Conservation (phyloP, 2,329 filamentous ascomycete genomes). For the Cordyceps farinosa region DNA sequence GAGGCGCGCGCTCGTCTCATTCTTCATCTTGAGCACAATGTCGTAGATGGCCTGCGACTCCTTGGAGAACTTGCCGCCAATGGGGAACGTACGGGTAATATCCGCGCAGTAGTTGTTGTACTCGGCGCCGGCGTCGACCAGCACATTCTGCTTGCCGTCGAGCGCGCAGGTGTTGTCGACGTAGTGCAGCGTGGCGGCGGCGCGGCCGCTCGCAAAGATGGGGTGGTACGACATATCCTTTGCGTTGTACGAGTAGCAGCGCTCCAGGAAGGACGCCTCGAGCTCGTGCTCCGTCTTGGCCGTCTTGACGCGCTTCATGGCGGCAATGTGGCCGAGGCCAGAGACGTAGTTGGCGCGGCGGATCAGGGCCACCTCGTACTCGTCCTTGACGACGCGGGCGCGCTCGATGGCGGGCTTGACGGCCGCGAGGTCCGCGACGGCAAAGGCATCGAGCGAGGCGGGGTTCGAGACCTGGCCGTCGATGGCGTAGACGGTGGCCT, state of each 20-base stretch:
- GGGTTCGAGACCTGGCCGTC: slow-evolving; percentile 69
- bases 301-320: slow-evolving; percentile 57
- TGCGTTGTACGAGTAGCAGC: slow-evolving; percentile 70
- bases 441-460: slow-evolving; percentile 68
- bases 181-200: slow-evolving; percentile 85
- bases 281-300: slow-evolving; percentile 79
- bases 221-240: slow-evolving; percentile 83
- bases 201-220: slow-evolving; percentile 77
- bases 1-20: slow-evolving; percentile 68
- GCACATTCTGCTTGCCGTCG: slow-evolving; percentile 68
- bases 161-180: slow-evolving; percentile 72
- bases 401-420: slow-evolving; percentile 64
- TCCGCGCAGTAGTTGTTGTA: slow-evolving; percentile 70
- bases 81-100: slow-evolving; percentile 82
- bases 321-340: slow-evolving; percentile 60
- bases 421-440: slow-evolving; percentile 54
- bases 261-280: slow-evolving; percentile 73
- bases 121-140: slow-evolving; percentile 81
- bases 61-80: slow-evolving; percentile 65
- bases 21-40: slow-evolving; percentile 84
- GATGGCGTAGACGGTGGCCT: slow-evolving; percentile 67
- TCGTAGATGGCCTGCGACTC: slow-evolving; percentile 74
- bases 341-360: slow-evolving; percentile 69
- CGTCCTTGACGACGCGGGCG: slow-evolving; percentile 67
- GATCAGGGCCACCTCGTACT: slow-evolving; percentile 70